Evolutionary conservation across 2,329 filamentous ascomycete genomes (phyloP), one percentile per base, ranked within the genome.

Genomic region (Anisogramma anomala): DNA sequence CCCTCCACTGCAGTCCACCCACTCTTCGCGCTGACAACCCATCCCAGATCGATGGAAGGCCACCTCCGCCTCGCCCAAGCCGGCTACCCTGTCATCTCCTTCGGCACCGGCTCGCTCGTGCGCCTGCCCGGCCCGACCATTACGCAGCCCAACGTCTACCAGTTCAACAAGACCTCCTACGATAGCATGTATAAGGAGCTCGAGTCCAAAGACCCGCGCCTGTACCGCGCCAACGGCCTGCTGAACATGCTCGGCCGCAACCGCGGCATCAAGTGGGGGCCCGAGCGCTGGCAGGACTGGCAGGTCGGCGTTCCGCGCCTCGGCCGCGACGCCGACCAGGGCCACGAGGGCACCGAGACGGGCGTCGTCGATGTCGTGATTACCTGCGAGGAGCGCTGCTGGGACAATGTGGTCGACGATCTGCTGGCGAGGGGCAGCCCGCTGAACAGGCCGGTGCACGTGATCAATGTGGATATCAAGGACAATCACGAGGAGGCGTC

Each of bases 241-340:
- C 68, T 98, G 45, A 93, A 89, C 59, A 98, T 98, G 91, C 72
- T 98, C 17, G 84, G 87, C 50, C 78, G 91, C 50, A 98, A 98
- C 56, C 76, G 87, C 48, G 76, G 76, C 45, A 82, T 98, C 53
- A 98, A 98, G 67, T 93, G 83, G 77, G 88, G 86, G 0, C 91
- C 91, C 0, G 91, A 98, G 63, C 77, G 91, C 45, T 98, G 93
- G 82, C 91, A 98, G 63, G 91, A 98, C 61, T 98, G 91, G 91
- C 77, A 84, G 35, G 72, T 94, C 2, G 91, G 91, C 3, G 72
- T 85, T 47, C 88, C 91, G 22, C 74, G 89, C 22, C 65, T 91
- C 9, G 81, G 89, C 30, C 80, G 87, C 49, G 67, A 77, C 28
- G 72, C 72, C 33, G 82, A 95, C 57, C 78, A 82, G 55, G 91